Base-by-base conservation (phyloP, 768 basidiomycete genomes). In the Flagelloscypha sp. region DNA sequence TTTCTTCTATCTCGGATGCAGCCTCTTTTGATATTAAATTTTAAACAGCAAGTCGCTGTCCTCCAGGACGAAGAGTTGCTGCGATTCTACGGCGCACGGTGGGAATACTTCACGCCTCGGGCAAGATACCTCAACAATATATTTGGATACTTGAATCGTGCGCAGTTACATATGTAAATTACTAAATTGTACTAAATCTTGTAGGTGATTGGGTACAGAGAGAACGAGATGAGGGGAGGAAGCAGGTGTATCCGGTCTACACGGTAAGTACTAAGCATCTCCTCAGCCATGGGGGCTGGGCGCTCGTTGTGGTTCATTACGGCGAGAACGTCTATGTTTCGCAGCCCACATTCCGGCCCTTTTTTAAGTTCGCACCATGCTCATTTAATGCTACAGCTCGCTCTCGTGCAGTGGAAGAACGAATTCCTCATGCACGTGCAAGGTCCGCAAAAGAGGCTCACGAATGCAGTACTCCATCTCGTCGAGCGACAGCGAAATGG, bases 131-230 rank as follows among this genome's bases (percentile, higher is more conserved):
- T 97, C 61, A 94, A 98, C 56, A 84, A 94, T 38, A 63, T 99
- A 24, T 98, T 98, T 66, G 92, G 89, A 2, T 98, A 98, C 63
- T 72, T 99, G 38, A 98, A 99, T 61, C 87, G 94, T n/a, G n/a
- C n/a, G n/a, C n/a, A n/a, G n/a, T n/a, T n/a, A n/a, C n/a, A n/a
- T n/a, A n/a, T n/a, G n/a, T n/a, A n/a, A n/a, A n/a, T n/a, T n/a
- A n/a, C n/a, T n/a, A n/a, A n/a, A n/a, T n/a, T n/a, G n/a, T n/a
- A n/a, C n/a, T n/a, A n/a, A n/a, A n/a, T n/a, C n/a, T n/a, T n/a
- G n/a, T n/a, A n/a, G n/a, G n/a, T 15, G 92, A 98, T 61, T 99
- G 95, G 95, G 94, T 99, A 28, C 94, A 94, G 65, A 74, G 94
- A 35, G 95, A 99, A 56, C 78, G 93, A 52, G 94, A 98, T 49